Evolutionary conservation across 768 basidiomycete genomes (phyloP).

Genomic region (Russula vinacea): DNA sequence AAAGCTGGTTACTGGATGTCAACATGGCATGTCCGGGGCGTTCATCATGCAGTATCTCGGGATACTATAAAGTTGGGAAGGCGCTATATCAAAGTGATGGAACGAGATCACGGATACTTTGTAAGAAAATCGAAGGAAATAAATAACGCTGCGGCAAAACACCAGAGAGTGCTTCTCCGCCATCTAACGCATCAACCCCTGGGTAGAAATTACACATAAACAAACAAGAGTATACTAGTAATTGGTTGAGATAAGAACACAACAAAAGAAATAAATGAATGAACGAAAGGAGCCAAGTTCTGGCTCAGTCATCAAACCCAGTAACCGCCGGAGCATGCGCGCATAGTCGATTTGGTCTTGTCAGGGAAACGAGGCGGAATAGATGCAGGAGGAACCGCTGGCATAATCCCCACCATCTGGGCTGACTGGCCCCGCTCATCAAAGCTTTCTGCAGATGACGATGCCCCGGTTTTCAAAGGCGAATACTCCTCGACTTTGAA

Average conservation of each 20-base stretch:
- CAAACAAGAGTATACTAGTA: background rate
- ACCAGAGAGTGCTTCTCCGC: too few relatives aligned
- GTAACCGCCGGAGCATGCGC: background rate
- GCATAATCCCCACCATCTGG: background rate
- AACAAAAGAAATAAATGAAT: background rate
- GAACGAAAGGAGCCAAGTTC: too few relatives aligned
- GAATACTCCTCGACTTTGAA: constrained; percentile 2
- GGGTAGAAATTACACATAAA: too few relatives aligned
- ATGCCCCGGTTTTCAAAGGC: background rate
- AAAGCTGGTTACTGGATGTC: too few relatives aligned
- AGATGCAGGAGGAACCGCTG: background rate
- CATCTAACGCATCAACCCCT: too few relatives aligned
- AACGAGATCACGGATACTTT: too few relatives aligned
- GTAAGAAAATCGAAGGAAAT: too few relatives aligned
- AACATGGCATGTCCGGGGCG: too few relatives aligned
- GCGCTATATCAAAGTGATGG: too few relatives aligned
- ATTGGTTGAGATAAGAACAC: background rate
- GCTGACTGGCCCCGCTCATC: background rate
- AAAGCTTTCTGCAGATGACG: constrained; percentile 12
- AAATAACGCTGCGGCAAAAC: too few relatives aligned
- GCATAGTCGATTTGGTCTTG: background rate
- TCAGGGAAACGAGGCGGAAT: background rate
- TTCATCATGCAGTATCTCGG: too few relatives aligned
- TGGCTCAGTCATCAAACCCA: background rate
- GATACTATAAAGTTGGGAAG: too few relatives aligned